These are phyloP conservation scores for Aspergillus felis DNA, from an alignment of 2,329 filamentous ascomycete species.

Conservation along the genomic window DNA sequence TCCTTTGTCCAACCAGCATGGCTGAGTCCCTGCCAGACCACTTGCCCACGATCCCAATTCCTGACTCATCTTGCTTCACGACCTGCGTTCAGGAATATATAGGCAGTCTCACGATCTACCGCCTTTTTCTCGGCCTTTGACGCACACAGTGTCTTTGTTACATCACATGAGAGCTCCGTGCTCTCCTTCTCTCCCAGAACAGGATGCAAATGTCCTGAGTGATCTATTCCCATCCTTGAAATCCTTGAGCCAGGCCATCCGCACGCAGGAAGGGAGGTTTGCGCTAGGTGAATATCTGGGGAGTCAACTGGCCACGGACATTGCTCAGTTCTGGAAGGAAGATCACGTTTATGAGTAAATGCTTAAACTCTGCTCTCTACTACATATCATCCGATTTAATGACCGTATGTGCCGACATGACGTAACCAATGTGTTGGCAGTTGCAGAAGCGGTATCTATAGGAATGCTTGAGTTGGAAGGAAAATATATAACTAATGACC, in stretches of 20 bases:
- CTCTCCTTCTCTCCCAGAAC: conserved; percentile 20
- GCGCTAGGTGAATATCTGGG: conserved; percentile 32
- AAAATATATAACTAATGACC: neutral
- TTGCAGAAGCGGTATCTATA: neutral
- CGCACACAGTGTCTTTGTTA: conserved; percentile 18
- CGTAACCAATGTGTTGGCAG: too few relatives aligned
- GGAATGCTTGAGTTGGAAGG: neutral
- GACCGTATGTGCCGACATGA: neutral
- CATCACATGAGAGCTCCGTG: conserved; percentile 13
- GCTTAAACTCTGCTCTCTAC: neutral
- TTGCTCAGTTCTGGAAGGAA: conserved; percentile 37
- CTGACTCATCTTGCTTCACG: conserved; percentile 22
- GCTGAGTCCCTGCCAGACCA: conserved; percentile 15
- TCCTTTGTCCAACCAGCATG: conserved; percentile 14
- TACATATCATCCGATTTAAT: neutral
- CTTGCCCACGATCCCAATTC: conserved; percentile 29
- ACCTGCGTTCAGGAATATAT: conserved; percentile 25
- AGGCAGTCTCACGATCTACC: conserved; percentile 32
- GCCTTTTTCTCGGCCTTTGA: neutral
- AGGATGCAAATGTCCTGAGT: conserved; percentile 29
- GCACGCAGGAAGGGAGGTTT: conserved; percentile 15
- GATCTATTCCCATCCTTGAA: conserved; percentile 25
- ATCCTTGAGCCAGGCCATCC: conserved; percentile 15
- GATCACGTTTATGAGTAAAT: conserved; percentile 27
- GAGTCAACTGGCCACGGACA: conserved; percentile 21